Base-by-base conservation (phyloP, 106 monocot genomes). In the Dendrobium huoshanense region DNA sequence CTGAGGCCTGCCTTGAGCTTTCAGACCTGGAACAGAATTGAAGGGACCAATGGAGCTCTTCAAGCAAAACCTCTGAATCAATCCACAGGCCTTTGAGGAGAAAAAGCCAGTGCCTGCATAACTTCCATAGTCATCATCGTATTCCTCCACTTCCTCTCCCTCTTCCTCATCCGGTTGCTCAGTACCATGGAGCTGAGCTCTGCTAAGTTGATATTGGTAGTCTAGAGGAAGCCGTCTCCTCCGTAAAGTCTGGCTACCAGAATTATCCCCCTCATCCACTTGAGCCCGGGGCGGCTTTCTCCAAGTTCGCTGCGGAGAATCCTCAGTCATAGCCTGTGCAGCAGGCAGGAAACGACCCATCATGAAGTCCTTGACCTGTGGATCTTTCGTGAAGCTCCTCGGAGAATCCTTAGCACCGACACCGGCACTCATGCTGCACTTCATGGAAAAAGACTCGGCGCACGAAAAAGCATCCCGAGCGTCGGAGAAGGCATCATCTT, bases 281-380 rank as follows among this genome's bases (percentile, higher is more conserved):
- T 40, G 8, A 5, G 79, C n/a, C 2, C 47, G 17, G 15, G 55
- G 5, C 4, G 75, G 55, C 72, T 56, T 65, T 22, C 80, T 80
- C 24, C 78, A 55, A 19, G 55, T 31, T 45, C 43, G 47, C 40
- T 80, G 78, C n/a, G 82, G 82, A 5, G 86, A 85, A 41, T 68
- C 82, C 0, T 80, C 76, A 0, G 88, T 84, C 82, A 93, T 78
- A 8, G 93, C 95, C 81, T 85, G 89, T 5, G 95, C 95, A 6
- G 95, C 91, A 0, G 93, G 82, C 55, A 96, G 84, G 61, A 96
- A 96, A 40, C 95, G 72, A 13, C 72, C 89, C 83, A 96, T 93
- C 88, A 96, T 93, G 83, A 89, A 86, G 51, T 89, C 86, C 41
- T 86, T 27, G 11, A 49, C 72, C 77, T 84, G 82, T 1, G 77